These are phyloP conservation scores for Penicillium alfredii DNA, from an alignment of 495 filamentous ascomycete genomes.

Conservation along the genomic window DNA sequence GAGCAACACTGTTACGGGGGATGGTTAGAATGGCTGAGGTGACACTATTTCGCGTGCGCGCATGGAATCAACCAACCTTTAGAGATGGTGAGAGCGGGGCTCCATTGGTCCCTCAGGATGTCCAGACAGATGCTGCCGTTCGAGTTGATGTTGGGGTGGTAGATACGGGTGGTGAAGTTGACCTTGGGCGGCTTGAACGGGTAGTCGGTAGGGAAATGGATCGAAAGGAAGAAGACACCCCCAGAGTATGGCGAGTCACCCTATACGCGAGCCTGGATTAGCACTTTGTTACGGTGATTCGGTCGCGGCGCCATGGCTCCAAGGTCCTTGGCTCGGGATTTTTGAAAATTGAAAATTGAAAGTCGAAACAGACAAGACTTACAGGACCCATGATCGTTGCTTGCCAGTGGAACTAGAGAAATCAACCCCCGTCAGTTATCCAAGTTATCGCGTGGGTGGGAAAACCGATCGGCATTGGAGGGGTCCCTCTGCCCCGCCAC, in stretches of 20 bases:
- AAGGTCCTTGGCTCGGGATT: too few species aligned
- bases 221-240: slow-evolving; percentile 96
- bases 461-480: slow-evolving; percentile 6
- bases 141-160: slow-evolving; percentile 99
- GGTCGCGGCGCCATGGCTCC: too few species aligned
- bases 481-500: slow-evolving; percentile 18
- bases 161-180: slow-evolving; percentile 99
- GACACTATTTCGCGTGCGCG: too few species aligned
- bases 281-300: slow-evolving; percentile 12
- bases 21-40: too few species aligned
- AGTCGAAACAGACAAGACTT: slow-evolving; percentile 41
- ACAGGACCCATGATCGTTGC: slow-evolving; percentile 99
- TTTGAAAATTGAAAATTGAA: too few species aligned
- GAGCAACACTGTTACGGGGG: slow-evolving; percentile 85
- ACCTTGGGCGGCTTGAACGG: slow-evolving; percentile 99
- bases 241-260: slow-evolving; percentile 93
- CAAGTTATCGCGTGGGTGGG: too few species aligned
- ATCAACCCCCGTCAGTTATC: slow-evolving; percentile 16
- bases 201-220: slow-evolving; percentile 99
- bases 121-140: slow-evolving; percentile 99
- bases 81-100: slow-evolving; percentile 94
- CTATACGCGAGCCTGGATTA: slow-evolving; percentile 38
- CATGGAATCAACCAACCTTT: slow-evolving; percentile 91
- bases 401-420: slow-evolving; percentile 93
- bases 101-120: slow-evolving; percentile 98